These are phyloP conservation scores for Diospyros kaki DNA, from an alignment of 148 eudicot species.

Conservation along the genomic window DNA sequence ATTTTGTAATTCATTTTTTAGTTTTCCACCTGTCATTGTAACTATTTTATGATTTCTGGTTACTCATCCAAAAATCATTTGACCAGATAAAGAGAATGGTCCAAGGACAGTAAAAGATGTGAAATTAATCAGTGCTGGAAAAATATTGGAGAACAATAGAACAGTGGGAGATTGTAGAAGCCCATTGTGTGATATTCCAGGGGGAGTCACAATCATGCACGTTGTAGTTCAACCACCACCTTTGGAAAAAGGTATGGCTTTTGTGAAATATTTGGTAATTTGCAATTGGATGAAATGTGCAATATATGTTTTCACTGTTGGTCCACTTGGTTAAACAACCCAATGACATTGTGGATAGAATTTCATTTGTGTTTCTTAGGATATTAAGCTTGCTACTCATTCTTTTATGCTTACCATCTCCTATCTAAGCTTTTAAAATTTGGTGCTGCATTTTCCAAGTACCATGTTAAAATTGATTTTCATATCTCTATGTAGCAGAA, in stretches of 20 bases:
- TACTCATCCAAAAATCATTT: slow-evolving; percentile 8
- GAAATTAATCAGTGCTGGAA: slow-evolving; percentile 60
- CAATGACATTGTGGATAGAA: neutral
- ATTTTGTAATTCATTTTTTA: neutral
- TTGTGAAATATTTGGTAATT: neutral
- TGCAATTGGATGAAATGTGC: too few species aligned
- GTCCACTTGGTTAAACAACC: neutral
- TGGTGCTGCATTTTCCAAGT: neutral
- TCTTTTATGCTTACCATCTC: neutral
- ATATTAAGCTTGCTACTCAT: neutral
- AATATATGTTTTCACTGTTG: neutral
- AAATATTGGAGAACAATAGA: slow-evolving; percentile 54
- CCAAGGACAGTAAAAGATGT: slow-evolving; percentile 56
- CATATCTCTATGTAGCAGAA: slow-evolving; percentile 30
- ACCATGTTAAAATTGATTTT: neutral
- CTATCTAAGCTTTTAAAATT: neutral
- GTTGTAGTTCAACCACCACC: slow-evolving; percentile 58
- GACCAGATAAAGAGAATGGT: slow-evolving; percentile 51
- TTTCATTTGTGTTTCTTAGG: neutral
- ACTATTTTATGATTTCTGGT: neutral
- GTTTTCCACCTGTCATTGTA: neutral
- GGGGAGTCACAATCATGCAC: slow-evolving; percentile 60
- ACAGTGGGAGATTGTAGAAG: slow-evolving; percentile 55
- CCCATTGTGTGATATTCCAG: slow-evolving; percentile 55
- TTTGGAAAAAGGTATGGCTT: slow-evolving; percentile 40